Conservation (phyloP, 2,329 filamentous ascomycete genomes). For the Apiospora arundinis region DNA sequence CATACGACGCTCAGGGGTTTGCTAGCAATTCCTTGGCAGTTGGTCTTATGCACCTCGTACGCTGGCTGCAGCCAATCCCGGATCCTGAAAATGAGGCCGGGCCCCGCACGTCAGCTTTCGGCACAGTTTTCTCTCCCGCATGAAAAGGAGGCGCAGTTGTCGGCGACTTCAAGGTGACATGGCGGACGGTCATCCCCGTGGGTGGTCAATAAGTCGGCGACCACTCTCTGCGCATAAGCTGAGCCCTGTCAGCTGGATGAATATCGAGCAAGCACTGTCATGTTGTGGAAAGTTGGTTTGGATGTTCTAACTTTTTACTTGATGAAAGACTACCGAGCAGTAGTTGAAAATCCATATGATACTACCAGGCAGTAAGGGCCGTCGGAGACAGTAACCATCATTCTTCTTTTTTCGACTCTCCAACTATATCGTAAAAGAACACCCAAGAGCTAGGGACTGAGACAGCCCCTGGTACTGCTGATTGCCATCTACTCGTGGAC, state of each 20-base stretch:
- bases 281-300: too few relatives aligned
- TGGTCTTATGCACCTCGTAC: not conserved
- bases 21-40: not conserved
- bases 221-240: not conserved
- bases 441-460: too few relatives aligned
- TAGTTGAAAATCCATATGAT: too few relatives aligned
- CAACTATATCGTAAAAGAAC: too few relatives aligned
- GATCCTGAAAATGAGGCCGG: not conserved
- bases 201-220: not conserved
- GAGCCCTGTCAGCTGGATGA: not conserved
- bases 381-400: too few relatives aligned
- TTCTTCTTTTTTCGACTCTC: too few relatives aligned
- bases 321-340: too few relatives aligned
- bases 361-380: too few relatives aligned
- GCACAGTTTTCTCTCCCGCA: not conserved
- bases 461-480: too few relatives aligned
- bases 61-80: not conserved
- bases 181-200: not conserved
- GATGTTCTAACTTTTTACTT: too few relatives aligned
- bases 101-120: not conserved
- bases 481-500: too few relatives aligned
- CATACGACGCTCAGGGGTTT: not conserved
- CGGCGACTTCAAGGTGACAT: not conserved
- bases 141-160: not conserved
- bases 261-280: too few relatives aligned